Base-by-base conservation (phyloP, 495 filamentous ascomycete genomes). In the Hyaloscypha bicolor region DNA sequence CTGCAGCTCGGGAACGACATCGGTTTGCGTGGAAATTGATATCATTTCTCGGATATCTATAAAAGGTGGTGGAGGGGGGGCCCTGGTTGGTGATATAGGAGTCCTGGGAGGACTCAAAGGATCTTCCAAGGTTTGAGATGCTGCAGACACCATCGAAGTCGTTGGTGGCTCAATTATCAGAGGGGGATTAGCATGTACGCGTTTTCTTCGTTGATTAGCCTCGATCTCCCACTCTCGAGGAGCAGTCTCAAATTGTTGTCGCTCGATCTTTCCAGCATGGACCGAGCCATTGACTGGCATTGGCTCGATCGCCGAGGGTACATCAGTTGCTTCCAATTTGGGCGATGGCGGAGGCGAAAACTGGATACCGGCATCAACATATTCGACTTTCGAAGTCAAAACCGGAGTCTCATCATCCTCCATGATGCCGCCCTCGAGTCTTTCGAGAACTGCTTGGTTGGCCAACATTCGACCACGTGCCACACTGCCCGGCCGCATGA, bases 311-410 rank as follows among this genome's bases (percentile, higher is more conserved):
- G 78, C 80, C 30, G 55, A 55, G 8, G 60, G 2, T 32, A 66
- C 65, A 31, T 70, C 69, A 48, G 57, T 55, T 0, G 77, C 74
- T 35, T 76, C 68, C n/a, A 85, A 60, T 55, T 78, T 81, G 6
- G 92, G 92, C 21, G 91, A 96, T 2, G 88, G 82, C 8, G 92
- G 93, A 53, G 92, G 93, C 53, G 93, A 92, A 71, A 83, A 93
- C 75, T 97, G 93, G 51, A 91, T 83, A 3, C 88, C 92, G n/a
- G 84, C 83, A 75, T 96, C 91, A 48, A 84, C 83, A 76, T 94
- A 94, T 39, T 75, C 69, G 33, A 73, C 63, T 35, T 72, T 75
- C 19, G 25, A 21, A 42, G 39, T 19, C 64, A 68, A 64, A 19
- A 60, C 51, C 4, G 42, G 42, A 6, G 68, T 68, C 64, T 70